Conservation (phyloP, 805 yeast genomes). For the Saccharomycopsis lassenensis region DNA sequence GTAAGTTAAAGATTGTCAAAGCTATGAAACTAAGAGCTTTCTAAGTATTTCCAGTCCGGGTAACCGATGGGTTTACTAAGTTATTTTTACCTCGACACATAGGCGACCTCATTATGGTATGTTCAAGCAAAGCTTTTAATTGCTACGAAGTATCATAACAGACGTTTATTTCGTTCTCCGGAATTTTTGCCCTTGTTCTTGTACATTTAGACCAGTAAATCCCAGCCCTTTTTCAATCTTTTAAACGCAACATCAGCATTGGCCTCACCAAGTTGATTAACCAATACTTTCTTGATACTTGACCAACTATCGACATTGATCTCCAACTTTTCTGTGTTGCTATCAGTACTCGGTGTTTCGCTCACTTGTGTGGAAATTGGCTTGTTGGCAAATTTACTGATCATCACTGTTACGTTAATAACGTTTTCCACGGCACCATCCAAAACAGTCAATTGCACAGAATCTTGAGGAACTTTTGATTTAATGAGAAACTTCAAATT, state of each 20-base stretch:
- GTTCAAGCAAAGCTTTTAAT: too few species aligned
- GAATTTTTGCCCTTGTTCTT: too few species aligned
- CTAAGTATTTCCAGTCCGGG: too few species aligned
- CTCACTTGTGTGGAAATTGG: not conserved
- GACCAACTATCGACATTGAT: conserved; percentile 9
- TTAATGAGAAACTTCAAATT: conserved; percentile 16
- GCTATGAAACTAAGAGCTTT: too few species aligned
- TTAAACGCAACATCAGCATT: conserved; percentile 5
- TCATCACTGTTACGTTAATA: conserved; percentile 12
- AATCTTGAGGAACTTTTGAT: conserved; percentile 16
- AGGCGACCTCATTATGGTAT: too few species aligned
- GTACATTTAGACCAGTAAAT: too few species aligned
- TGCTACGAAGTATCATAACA: too few species aligned
- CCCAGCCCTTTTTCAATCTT: conserved; percentile 16
- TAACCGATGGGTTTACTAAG: too few species aligned
- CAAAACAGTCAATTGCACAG: conserved; percentile 8
- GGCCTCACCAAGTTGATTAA: conserved; percentile 5
- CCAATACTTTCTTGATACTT: conserved; percentile 4
- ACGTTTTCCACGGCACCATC: conserved; percentile 3
- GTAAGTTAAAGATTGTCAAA: too few species aligned
- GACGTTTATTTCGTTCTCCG: too few species aligned
- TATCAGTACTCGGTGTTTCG: not conserved
- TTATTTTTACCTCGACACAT: too few species aligned
- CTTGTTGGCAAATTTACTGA: conserved; percentile 6
- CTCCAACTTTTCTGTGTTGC: too few species aligned